Conservation (phyloP, 2,329 filamentous ascomycete species). For the Penicillium sp. region DNA sequence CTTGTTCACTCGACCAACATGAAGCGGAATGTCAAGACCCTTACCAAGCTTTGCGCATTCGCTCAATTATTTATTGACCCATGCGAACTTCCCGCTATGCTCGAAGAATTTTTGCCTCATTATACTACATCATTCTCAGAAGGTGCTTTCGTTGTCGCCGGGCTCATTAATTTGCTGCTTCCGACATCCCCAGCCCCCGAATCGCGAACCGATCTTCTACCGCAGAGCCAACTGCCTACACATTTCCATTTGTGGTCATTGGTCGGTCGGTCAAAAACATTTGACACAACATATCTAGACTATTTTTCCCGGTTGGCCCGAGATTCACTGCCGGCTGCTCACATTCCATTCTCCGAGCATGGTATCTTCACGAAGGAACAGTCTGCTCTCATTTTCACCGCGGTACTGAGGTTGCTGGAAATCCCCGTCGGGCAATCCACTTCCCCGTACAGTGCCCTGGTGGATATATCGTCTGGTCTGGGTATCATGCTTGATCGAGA, state of each 20-base stretch:
- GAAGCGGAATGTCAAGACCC: constrained; percentile 66
- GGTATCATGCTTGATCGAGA: constrained; percentile 88
- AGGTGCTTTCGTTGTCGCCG: constrained; percentile 88
- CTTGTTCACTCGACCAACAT: constrained; percentile 60
- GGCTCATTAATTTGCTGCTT: constrained; percentile 79
- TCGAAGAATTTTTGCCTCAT: constrained; percentile 77
- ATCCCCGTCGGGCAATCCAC: constrained; percentile 96
- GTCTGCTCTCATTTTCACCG: constrained; percentile 88
- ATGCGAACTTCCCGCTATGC: constrained; percentile 73
- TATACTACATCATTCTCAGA: constrained; percentile 93
- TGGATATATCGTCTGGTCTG: constrained; percentile 80
- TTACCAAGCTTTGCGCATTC: constrained; percentile 87
- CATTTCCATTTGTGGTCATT: constrained; percentile 97
- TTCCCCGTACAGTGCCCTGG: constrained; percentile 76
- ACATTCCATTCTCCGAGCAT: constrained; percentile 78
- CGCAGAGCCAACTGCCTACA: constrained; percentile 84
- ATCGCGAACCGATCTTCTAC: constrained; percentile 71
- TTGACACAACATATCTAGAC: constrained; percentile 86
- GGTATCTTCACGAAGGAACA: constrained; percentile 92
- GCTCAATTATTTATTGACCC: constrained; percentile 92
- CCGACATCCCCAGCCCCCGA: constrained; percentile 73
- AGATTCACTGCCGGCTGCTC: constrained; percentile 71
- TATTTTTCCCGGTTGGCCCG: constrained; percentile 82
- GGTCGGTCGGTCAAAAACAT: constrained; percentile 80
- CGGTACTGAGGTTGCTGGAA: constrained; percentile 82